Percentiles rank a stretch among this genome's conserved stretches.
These are phyloP conservation scores for Kentomonas sorsogonicus DNA, from an alignment of 208 protist species.

Conservation along the genomic window DNA sequence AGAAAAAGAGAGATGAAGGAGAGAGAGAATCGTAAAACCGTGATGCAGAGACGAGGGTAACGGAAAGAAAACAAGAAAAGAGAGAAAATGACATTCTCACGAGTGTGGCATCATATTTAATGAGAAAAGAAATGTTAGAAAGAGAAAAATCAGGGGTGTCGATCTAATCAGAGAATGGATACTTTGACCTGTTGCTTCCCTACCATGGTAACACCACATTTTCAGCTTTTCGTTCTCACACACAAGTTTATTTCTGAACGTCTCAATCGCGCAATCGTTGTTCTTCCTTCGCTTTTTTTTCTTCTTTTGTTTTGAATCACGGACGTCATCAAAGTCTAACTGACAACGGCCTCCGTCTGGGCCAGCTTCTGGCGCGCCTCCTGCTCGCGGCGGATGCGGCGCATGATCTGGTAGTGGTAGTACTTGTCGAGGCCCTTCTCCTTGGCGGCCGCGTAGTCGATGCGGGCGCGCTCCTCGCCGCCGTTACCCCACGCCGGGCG, in stretches of 20 bases:
- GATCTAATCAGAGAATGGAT: no score
- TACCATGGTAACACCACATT: no score
- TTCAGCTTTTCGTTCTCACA: neutral
- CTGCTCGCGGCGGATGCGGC: slow-evolving; percentile 82
- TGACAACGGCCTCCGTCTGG: no score
- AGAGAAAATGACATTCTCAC: slow-evolving; percentile 3
- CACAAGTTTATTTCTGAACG: slow-evolving; percentile 2
- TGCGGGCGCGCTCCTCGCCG: slow-evolving; percentile 71
- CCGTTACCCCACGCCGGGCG: slow-evolving; percentile 80
- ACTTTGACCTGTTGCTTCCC: no score
- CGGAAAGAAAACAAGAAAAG: neutral
- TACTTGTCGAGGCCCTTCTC: slow-evolving; percentile 80
- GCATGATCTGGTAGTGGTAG: slow-evolving; percentile 91
- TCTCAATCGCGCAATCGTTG: neutral
- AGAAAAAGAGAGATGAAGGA: slow-evolving; percentile 1
- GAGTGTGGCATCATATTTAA: neutral
- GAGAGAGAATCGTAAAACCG: slow-evolving; percentile 7
- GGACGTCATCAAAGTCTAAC: no score
- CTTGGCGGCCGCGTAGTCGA: slow-evolving; percentile 71
- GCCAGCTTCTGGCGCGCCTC: slow-evolving; percentile 37
- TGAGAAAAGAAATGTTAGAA: no score
- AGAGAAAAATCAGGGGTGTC: no score
- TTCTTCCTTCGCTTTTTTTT: neutral
- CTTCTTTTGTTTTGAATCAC: no score
- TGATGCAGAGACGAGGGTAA: neutral